Evolutionary conservation across 192 early-diverging fungal genomes (phyloP), one percentile per base, ranked within the genome.

Genomic region (Chytriomyces sp.): DNA sequence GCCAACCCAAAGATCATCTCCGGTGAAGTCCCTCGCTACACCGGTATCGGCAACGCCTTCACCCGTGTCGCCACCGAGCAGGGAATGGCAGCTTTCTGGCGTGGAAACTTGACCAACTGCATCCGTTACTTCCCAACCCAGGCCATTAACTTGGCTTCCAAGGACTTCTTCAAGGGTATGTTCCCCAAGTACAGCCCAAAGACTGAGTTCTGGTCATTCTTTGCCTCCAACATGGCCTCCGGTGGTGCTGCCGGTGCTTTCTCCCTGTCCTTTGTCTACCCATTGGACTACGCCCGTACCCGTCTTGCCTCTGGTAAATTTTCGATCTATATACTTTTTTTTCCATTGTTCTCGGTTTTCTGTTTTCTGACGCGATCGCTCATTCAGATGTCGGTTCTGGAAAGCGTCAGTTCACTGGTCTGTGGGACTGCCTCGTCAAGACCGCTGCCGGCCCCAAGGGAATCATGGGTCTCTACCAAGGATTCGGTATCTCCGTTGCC

Each of bases 51-150:
- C 74, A 94, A 98, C 80, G 93, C 92, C 82, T 98, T 98, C 91
- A 71, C 83, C 73, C 93, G 97, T 82, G 93, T 96, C 82, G 77
- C 91, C 78, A 80, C 81, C 65, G 94, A 98, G 76, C 93, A 98
- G 83, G 95, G 96, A 69, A 18, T 82, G 74, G 81, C 72, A 50
- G 49, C 76, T 49, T 80, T 87, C 74, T 89, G 88, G 95, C 89
- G 96, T 79, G 96, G 96, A 77, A 99, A 99, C 91, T 84, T 91
- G 79, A 92, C 94, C 77, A 99, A 97, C 88, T 92, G 95, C 74
- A 91, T 99, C 86, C 94, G 97, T 85, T 97, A 97, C 92, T 97
- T 97, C 90, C 97, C 97, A 65, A 97, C 95, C 69, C 96, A 97
- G 87, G 97, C 96, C 61, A 86, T 97, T 79, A 97, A 97, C 91